These are phyloP conservation scores for Quercus engelmannii DNA, from an alignment of 306 rosid genomes.

Conservation along the genomic window DNA sequence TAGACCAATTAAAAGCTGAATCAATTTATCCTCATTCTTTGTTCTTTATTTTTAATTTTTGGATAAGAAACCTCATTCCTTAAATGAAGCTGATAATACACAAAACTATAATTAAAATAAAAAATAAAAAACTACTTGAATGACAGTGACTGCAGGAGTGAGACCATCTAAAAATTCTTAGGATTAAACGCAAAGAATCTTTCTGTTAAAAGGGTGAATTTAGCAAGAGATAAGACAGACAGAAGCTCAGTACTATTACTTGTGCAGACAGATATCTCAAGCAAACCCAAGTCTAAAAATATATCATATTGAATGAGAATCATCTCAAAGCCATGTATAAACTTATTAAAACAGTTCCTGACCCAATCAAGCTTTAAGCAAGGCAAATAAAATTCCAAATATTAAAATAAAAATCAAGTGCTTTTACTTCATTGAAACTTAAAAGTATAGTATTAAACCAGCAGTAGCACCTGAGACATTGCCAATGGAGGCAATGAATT, in stretches of 20 bases:
- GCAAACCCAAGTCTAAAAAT: not conserved
- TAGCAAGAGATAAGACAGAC: not conserved
- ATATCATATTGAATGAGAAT: not conserved
- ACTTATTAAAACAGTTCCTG: not conserved
- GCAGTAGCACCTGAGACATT: conserved; percentile 58
- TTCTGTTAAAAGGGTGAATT: not conserved
- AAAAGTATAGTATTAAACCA: not conserved
- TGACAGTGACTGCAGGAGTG: not conserved
- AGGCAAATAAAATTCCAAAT: not conserved
- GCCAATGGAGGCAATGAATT: conserved; percentile 63
- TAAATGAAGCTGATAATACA: not conserved
- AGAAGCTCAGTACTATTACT: not conserved
- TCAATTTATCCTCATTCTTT: not conserved
- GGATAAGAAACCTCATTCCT: not conserved
- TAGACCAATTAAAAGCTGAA: not conserved
- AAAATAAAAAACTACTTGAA: too few relatives aligned
- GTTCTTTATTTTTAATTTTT: not conserved
- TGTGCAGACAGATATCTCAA: conserved; percentile 7
- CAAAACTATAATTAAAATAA: not conserved
- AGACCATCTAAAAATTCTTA: not conserved
- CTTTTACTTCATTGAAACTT: conserved; percentile 9
- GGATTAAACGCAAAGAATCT: not conserved
- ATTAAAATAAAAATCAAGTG: not conserved
- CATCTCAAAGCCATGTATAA: conserved; percentile 4
- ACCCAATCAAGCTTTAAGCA: not conserved